Evolutionary conservation across 805 yeast species (phyloP).

Genomic region (Kockiozyma suomiensis): DNA sequence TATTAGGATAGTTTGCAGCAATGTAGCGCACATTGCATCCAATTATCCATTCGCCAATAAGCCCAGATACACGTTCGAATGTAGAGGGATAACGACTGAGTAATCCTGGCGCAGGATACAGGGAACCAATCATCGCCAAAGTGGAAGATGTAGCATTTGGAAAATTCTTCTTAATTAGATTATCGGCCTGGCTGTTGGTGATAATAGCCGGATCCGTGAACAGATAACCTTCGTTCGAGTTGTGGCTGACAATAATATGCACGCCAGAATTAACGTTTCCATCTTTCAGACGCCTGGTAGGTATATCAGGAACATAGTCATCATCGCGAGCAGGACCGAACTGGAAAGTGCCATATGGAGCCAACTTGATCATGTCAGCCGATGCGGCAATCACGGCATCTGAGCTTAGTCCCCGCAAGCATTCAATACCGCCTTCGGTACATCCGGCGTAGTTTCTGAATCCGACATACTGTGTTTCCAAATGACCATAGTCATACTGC

Average conservation of each 20-base stretch:
- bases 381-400: not conserved
- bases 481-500: slow-evolving; percentile 12
- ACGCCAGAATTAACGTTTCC: slow-evolving; percentile 10
- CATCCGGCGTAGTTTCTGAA: slow-evolving; percentile 18
- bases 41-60: slow-evolving; percentile 24
- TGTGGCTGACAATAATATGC: slow-evolving; percentile 17
- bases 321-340: slow-evolving; percentile 29
- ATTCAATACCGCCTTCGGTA: slow-evolving; percentile 5
- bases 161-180: not conserved
- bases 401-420: slow-evolving; percentile 4
- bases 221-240: slow-evolving; percentile 25
- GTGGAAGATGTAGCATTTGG: slow-evolving; percentile 16
- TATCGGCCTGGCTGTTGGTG: slow-evolving; percentile 6
- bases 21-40: slow-evolving; percentile 10
- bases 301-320: slow-evolving; percentile 20
- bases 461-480: slow-evolving; percentile 10
- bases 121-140: not conserved
- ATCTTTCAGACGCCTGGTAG: slow-evolving; percentile 10
- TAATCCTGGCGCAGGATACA: slow-evolving; percentile 6
- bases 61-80: slow-evolving; percentile 4
- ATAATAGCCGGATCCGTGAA: slow-evolving; percentile 19
- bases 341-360: slow-evolving; percentile 22
- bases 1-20: slow-evolving; percentile 6
- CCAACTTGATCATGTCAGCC: not conserved
- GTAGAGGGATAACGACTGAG: not conserved